These are phyloP conservation scores for Lunasporangiospora selenospora DNA, from an alignment of 192 early-diverging fungal species.

Conservation along the genomic window DNA sequence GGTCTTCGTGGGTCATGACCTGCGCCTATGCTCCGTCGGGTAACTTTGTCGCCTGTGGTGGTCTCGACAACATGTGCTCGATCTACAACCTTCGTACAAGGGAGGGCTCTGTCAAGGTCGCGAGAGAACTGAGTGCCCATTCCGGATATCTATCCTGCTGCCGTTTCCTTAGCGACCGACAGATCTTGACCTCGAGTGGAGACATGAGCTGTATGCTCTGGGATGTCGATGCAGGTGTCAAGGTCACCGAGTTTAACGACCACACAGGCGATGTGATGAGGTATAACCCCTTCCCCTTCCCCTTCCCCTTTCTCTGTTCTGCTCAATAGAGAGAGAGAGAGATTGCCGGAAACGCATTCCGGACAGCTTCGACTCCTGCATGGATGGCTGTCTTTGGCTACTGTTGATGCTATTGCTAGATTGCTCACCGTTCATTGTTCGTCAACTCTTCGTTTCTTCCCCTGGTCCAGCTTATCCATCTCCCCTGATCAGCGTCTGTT, in stretches of 20 bases:
- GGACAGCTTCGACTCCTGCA: too few species aligned
- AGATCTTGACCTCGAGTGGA: constrained; percentile 94
- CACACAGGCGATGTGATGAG: constrained; percentile 99
- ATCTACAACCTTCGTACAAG: constrained; percentile 98
- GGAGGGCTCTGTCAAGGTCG: constrained; percentile 94
- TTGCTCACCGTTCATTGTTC: too few species aligned
- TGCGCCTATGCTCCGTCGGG: constrained; percentile 99
- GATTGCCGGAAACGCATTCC: too few species aligned
- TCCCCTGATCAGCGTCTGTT: constrained; percentile 95
- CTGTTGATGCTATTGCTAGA: too few species aligned
- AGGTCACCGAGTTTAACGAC: constrained; percentile 96
- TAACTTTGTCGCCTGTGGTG: constrained; percentile 99
- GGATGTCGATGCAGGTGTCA: constrained; percentile 99
- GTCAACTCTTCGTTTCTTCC: constrained; percentile 1
- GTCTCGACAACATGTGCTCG: constrained; percentile 99
- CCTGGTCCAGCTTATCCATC: constrained; percentile 75
- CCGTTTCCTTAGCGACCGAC: constrained; percentile 94
- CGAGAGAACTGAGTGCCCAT: constrained; percentile 94
- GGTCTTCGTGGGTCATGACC: constrained; percentile 99
- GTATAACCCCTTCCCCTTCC: constrained; percentile 23
- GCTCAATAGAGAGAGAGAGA: constrained; percentile 2
- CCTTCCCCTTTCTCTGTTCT: neutral
- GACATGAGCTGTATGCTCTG: constrained; percentile 99
- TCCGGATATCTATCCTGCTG: constrained; percentile 99
- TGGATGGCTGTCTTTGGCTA: too few species aligned